Evolutionary conservation across 768 basidiomycete genomes (phyloP), one percentile per base, ranked within the genome.

Genomic region (Tylopilus intermedius): DNA sequence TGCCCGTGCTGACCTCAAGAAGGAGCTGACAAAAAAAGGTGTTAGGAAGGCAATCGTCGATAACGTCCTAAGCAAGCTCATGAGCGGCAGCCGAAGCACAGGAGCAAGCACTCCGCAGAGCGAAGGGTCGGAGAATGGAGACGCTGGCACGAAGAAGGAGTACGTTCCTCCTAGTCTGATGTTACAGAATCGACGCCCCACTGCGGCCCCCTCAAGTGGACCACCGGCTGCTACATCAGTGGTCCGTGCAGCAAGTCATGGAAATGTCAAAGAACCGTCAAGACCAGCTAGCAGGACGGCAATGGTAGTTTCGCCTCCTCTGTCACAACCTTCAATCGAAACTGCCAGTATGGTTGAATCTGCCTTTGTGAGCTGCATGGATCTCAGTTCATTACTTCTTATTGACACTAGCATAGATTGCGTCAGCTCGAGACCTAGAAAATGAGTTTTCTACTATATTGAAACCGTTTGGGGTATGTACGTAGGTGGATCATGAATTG

Each of bases 1-100:
- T 8, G 96, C 96, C 3, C 84, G 90, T 47, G 82, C 93, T 4
- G 95, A 98, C 67, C 76, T 98, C 49, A 97, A 96, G 77, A 94
- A 92, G 65, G 88, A 92, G 66, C 78, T 98, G 77, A 68, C 78
- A 2, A 91, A 87, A 73, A 90, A 90, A 67, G 80, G 80, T 39
- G 89, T 96, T 40, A 80, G 92, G 32, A 95, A 94, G 71, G 80
- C 83, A 5, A 94, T 94, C 43, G 82, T 86, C 13, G 94, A 97
- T 55, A 77, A 77, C 48, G 82, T 98, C 14, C 76, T 94, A 7
- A 70, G 75, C 49, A 86, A 83, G 66, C 74, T 92, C 21, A 73
- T 91, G 47, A 61, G 66, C 32, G 60, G 64, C 42, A 75, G 71
- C 38, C 72, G 72, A 15, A 71, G 71, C 49, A 63, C 75, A 8